phyloP scores from a whole-genome alignment of 2,329 filamentous ascomycete genomes.

The Aspergillus sp. region DNA sequence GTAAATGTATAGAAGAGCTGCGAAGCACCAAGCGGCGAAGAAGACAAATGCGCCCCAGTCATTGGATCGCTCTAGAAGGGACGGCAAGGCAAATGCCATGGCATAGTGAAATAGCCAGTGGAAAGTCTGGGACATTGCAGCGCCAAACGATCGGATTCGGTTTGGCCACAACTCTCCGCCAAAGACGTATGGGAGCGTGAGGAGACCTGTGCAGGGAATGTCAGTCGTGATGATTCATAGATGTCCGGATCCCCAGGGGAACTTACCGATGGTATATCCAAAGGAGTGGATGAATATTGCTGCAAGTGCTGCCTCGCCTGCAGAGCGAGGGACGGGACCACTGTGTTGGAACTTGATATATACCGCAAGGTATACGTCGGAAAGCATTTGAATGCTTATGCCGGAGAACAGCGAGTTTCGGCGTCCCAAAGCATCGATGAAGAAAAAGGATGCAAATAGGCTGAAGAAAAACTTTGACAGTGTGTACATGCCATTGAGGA shows the following conservation, averaged over 20 bases:
- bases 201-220: conserved; percentile 17
- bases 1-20: conserved; percentile 33
- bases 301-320: conserved; percentile 33
- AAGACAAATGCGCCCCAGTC: conserved; percentile 40
- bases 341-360: conserved; percentile 33
- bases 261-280: conserved; percentile 33
- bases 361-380: conserved; percentile 35
- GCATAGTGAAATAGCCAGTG: conserved; percentile 40
- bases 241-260: no score
- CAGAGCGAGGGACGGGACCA: conserved; percentile 13
- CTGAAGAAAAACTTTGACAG: conserved; percentile 37
- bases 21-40: conserved; percentile 34
- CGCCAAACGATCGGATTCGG: conserved; percentile 38
- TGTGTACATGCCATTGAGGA: conserved; percentile 37
- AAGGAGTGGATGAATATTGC: conserved; percentile 40
- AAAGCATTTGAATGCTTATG: conserved; percentile 31
- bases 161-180: conserved; percentile 41
- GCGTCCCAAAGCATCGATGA: conserved; percentile 38
- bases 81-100: conserved; percentile 29
- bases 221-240: not conserved
- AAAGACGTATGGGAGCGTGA: conserved; percentile 40
- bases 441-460: conserved; percentile 37
- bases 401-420: conserved; percentile 33
- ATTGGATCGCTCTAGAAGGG: conserved; percentile 25
- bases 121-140: conserved; percentile 30